Conservation (phyloP, 2,329 filamentous ascomycete species). For the Hymenoscyphus linearis region DNA sequence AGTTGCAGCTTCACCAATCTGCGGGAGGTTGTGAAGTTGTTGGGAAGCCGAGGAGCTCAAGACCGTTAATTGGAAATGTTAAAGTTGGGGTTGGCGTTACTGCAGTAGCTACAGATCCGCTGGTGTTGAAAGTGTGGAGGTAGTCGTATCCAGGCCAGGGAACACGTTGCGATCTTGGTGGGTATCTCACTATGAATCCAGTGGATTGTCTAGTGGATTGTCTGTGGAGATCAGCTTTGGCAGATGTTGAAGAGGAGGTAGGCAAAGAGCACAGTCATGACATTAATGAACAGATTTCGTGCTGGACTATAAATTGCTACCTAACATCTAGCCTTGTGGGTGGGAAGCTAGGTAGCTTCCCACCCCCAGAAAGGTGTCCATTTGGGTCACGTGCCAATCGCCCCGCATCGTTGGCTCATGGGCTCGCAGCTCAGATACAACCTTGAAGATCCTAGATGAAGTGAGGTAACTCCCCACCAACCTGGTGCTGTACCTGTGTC, state of each 20-base stretch:
- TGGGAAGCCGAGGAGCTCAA: conserved; percentile 1
- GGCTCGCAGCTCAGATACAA: background rate
- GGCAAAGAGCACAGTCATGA: conserved; percentile 19
- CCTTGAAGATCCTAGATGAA: background rate
- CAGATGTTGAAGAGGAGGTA: conserved; percentile 7
- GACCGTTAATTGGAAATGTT: background rate
- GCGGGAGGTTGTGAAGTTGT: conserved; percentile 12
- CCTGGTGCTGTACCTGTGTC: background rate
- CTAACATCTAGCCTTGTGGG: background rate
- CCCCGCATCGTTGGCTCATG: background rate
- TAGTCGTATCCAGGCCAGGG: conserved; percentile 16
- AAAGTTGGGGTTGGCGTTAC: background rate
- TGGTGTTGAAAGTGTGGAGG: background rate
- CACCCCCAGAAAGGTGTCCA: background rate
- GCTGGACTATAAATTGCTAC: background rate
- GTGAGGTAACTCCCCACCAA: background rate
- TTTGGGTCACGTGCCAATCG: background rate
- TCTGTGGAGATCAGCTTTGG: conserved; percentile 13
- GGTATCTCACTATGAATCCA: background rate
- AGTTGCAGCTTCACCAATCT: conserved; percentile 7
- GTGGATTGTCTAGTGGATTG: conserved; percentile 13
- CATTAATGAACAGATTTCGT: conserved; percentile 12
- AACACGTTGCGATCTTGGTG: conserved; percentile 27
- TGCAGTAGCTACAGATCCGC: background rate
- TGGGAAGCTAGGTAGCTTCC: background rate